A percentile compares a stretch with the other conserved stretches of the same genome.
These are phyloP conservation scores for Sporothrix curviconia DNA, from an alignment of 2,329 filamentous ascomycete species.

Conservation along the genomic window DNA sequence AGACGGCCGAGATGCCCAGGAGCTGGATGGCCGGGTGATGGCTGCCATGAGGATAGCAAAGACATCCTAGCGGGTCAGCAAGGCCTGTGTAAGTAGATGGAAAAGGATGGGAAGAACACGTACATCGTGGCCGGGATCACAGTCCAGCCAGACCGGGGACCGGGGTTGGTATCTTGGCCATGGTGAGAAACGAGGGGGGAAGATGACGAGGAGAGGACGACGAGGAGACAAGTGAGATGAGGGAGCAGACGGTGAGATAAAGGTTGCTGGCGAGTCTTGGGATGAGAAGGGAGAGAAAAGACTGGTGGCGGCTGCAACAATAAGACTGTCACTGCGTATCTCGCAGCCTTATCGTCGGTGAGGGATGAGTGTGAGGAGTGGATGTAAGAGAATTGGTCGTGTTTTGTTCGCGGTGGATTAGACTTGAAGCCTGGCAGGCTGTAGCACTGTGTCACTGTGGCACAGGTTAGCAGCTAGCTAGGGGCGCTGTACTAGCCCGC, in stretches of 20 bases:
- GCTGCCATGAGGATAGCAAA: slow-evolving; percentile 87
- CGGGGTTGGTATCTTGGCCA: slow-evolving; percentile 6
- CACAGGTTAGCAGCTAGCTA: too few species aligned
- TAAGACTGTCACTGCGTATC: too few species aligned
- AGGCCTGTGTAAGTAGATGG: too few species aligned
- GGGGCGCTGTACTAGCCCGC: too few species aligned
- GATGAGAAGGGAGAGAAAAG: not conserved
- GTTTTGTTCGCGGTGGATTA: too few species aligned
- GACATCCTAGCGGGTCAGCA: slow-evolving; percentile 58
- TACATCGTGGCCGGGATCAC: slow-evolving; percentile 62
- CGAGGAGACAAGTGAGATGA: not conserved
- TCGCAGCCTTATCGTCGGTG: too few species aligned
- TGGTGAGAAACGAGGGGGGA: not conserved
- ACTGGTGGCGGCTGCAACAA: not conserved
- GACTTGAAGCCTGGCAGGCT: too few species aligned
- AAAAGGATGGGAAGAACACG: slow-evolving; percentile 27
- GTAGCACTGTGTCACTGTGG: too few species aligned
- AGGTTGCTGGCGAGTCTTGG: too few species aligned
- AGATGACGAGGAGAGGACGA: not conserved
- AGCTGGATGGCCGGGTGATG: slow-evolving; percentile 73
- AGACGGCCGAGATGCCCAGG: slow-evolving; percentile 84
- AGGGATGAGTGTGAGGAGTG: too few species aligned
- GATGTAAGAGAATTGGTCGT: too few species aligned
- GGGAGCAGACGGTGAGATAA: not conserved
- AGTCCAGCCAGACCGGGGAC: slow-evolving; percentile 54